Evolutionary conservation across 306 rosid genomes (phyloP), one percentile per base, ranked within the genome.

Genomic region (Betula pendula): DNA sequence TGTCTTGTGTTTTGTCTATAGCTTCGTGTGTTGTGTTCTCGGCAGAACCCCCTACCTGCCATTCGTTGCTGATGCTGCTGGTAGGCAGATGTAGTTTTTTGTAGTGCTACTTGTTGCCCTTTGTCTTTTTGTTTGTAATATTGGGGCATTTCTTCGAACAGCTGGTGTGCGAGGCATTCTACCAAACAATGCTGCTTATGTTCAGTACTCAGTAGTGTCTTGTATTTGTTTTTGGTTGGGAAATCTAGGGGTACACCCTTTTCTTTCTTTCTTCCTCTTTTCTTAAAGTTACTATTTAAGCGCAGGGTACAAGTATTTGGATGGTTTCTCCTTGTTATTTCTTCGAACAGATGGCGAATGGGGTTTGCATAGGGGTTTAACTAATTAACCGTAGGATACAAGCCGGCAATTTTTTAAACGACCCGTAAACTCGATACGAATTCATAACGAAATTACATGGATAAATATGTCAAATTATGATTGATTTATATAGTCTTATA

Each of bases 11-110:
- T 92, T 92, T 69, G 6, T 95, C 22, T 92, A 95, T 63, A 75
- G 93, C 15, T 73, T 74, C 40, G 83, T 67, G 8, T 83, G 79
- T 17, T 90, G 89, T n/a, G 75, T 95, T 22, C 68, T 95, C 56
- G 97, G 98, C 1, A 84, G 88, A 14, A 90, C 97, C 1, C 96
- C 97, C 20, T 71, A 87, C 55, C 56, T 95, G 84, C 98, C 97
- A 0, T 84, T 92, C 59, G 93, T 95, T 49, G 98, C 92, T 4
- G 98, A 95, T n/a, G 97, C 97, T 12, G 97, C 96, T 15, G 87
- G 84, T 0, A 68, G 97, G 78, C 97, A 92, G 87, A 55, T 92
- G n/a, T 92, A 83, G 84, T 6, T 47, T 15, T 49, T 49, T 3
- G 53, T 0, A 49, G n/a, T 19, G n/a, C n/a, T n/a, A n/a, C n/a